These are phyloP conservation scores for Batrachochytrium dendrobatidis DNA, from an alignment of 371 early-diverging fungal species.

Conservation along the genomic window DNA sequence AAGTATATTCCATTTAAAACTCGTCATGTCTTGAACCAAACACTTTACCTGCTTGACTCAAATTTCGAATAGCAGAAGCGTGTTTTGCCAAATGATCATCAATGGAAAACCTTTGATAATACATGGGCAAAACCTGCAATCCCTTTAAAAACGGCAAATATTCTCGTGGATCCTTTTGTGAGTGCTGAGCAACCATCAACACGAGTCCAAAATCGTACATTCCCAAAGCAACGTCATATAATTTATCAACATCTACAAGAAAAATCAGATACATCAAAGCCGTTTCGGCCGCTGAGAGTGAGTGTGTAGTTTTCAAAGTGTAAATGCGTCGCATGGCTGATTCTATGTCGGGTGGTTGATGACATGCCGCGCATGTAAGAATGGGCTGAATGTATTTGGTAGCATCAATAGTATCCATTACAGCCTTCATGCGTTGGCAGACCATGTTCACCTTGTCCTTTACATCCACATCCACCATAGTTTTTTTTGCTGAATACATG, in stretches of 20 bases:
- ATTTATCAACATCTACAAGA: slow-evolving; percentile 73
- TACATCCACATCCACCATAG: slow-evolving; percentile 9
- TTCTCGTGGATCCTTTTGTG: slow-evolving; percentile 93
- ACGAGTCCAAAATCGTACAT: slow-evolving; percentile 90
- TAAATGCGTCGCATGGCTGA: slow-evolving; percentile 60
- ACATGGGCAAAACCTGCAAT: slow-evolving; percentile 60
- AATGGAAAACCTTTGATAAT: slow-evolving; percentile 78
- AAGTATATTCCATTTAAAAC: not conserved
- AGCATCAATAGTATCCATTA: slow-evolving; percentile 52
- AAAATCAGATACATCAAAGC: slow-evolving; percentile 88
- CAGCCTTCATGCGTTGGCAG: slow-evolving; percentile 64
- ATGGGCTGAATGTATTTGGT: slow-evolving; percentile 69
- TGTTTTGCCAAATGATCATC: slow-evolving; percentile 75
- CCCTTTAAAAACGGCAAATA: slow-evolving; percentile 84
- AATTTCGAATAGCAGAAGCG: slow-evolving; percentile 61
- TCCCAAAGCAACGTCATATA: slow-evolving; percentile 88
- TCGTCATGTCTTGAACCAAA: not conserved
- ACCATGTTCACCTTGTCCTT: slow-evolving; percentile 65
- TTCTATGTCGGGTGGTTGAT: slow-evolving; percentile 79
- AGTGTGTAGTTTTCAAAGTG: slow-evolving; percentile 47
- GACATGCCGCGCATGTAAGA: slow-evolving; percentile 78
- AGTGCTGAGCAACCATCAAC: slow-evolving; percentile 89
- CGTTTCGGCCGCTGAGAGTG: slow-evolving; percentile 59
- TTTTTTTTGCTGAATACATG: slow-evolving; percentile 42
- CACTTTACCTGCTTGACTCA: slow-evolving; percentile 51